phyloP scores from a whole-genome alignment of 768 basidiomycete species.

The Hortiboletus campestris region DNA sequence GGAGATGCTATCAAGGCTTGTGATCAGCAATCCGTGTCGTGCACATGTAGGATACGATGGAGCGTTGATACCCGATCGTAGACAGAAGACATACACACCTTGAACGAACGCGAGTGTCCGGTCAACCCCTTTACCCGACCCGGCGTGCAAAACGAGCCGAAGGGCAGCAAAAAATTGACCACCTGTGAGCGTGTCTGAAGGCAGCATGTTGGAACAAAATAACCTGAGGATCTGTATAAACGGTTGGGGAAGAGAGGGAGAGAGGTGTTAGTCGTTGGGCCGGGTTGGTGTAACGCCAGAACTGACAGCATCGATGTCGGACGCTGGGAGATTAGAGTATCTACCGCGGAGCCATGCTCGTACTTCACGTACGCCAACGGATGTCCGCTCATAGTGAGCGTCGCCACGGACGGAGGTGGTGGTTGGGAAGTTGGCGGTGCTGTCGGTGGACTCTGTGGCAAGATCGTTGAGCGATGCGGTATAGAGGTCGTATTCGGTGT shows the following conservation, averaged over 20 bases:
- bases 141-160: slow-evolving; percentile 61
- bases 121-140: slow-evolving; percentile 62
- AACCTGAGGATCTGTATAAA: slow-evolving; percentile 56
- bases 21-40: slow-evolving; percentile 5
- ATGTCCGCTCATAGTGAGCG: slow-evolving; percentile 51
- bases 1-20: slow-evolving; percentile 19
- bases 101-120: slow-evolving; percentile 71
- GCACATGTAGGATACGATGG: background rate
- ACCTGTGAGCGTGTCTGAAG: slow-evolving; percentile 54
- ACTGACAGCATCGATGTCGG: slow-evolving; percentile 60
- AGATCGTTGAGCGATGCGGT: slow-evolving; percentile 59
- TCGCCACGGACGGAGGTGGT: slow-evolving; percentile 34
- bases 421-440: slow-evolving; percentile 1
- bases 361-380: slow-evolving; percentile 61
- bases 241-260: background rate
- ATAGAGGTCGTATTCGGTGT: slow-evolving; percentile 68
- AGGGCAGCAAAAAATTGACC: slow-evolving; percentile 78
- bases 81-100: slow-evolving; percentile 42
- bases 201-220: slow-evolving; percentile 56
- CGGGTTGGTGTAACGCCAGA: background rate
- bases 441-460: slow-evolving; percentile 33
- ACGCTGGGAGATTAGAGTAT: slow-evolving; percentile 51
- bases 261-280: background rate
- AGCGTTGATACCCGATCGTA: background rate
- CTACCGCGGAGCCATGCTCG: slow-evolving; percentile 75